A percentile compares a stretch with the other conserved stretches of the same genome.
Conservation (phyloP, 2,329 filamentous ascomycete species). For the Chaetomium sp. region DNA sequence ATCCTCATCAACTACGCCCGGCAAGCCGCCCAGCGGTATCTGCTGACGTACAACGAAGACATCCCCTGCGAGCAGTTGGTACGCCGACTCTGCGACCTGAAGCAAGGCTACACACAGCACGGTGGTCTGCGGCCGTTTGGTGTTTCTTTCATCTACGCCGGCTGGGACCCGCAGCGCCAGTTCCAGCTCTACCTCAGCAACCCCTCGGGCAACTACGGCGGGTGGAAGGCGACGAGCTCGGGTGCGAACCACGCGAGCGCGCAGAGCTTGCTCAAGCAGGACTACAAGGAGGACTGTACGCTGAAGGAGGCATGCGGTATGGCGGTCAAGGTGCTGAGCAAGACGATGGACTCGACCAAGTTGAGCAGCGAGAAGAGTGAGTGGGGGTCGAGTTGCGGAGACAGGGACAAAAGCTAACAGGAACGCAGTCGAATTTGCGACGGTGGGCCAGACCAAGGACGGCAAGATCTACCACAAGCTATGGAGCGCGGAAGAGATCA, state of each 20-base stretch:
- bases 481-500: conserved; percentile 97
- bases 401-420: conserved; percentile 19
- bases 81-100: conserved; percentile 92
- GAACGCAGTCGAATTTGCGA: conserved; percentile 87
- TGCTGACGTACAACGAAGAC: conserved; percentile 99
- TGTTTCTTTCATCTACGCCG: conserved; percentile 99
- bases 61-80: conserved; percentile 99
- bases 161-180: conserved; percentile 91
- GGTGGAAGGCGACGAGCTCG: conserved; percentile 98
- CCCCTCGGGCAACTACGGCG: conserved; percentile 96
- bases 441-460: conserved; percentile 90
- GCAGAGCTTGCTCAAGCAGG: conserved; percentile 95
- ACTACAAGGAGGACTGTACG: conserved; percentile 98
- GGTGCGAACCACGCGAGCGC: conserved; percentile 98
- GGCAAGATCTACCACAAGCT: conserved; percentile 98
- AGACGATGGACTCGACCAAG: conserved; percentile 99
- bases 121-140: conserved; percentile 97
- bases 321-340: conserved; percentile 98
- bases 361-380: conserved; percentile 98
- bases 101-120: conserved; percentile 99
- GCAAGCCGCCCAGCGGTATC: conserved; percentile 94
- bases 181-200: conserved; percentile 99
- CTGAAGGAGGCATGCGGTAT: conserved; percentile 95
- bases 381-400: conserved; percentile 42
- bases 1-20: conserved; percentile 99